These are phyloP conservation scores for Fusarium euwallaceae DNA, from an alignment of 2,329 filamentous ascomycete genomes.

Conservation along the genomic window DNA sequence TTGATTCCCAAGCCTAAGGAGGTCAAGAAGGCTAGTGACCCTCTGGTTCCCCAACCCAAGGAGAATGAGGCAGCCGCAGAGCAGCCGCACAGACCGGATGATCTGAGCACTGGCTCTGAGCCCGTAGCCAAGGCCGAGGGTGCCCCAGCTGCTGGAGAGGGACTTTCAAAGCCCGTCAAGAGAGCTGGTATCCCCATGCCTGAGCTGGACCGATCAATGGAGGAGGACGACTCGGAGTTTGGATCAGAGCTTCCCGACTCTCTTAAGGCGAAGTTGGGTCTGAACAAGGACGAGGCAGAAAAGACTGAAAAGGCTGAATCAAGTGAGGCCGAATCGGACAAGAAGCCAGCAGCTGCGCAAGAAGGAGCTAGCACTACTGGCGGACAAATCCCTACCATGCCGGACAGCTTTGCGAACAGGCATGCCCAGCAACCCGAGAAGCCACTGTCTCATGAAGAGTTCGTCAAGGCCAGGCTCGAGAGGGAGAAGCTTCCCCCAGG, in stretches of 20 bases:
- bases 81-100: slow-evolving; percentile 4
- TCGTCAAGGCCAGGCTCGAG: slow-evolving; percentile 60
- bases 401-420: slow-evolving; percentile 29
- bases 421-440: slow-evolving; percentile 35
- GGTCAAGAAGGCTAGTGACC: neutral
- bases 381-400: slow-evolving; percentile 9
- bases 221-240: slow-evolving; percentile 39
- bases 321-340: slow-evolving; percentile 14
- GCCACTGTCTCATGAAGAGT: slow-evolving; percentile 68
- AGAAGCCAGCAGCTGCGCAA: slow-evolving; percentile 23
- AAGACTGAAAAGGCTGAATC: slow-evolving; percentile 12
- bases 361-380: slow-evolving; percentile 7
- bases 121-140: slow-evolving; percentile 11
- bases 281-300: slow-evolving; percentile 16
- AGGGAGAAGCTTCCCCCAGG: slow-evolving; percentile 63
- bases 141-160: slow-evolving; percentile 4
- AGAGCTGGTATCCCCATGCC: slow-evolving; percentile 45
- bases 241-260: slow-evolving; percentile 50
- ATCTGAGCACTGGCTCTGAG: slow-evolving; percentile 12
- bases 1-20: neutral
- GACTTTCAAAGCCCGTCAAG: slow-evolving; percentile 25
- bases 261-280: slow-evolving; percentile 49
- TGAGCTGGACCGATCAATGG: slow-evolving; percentile 34
- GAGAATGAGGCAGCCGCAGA: neutral
- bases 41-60: neutral